phyloP scores from a whole-genome alignment of 495 filamentous ascomycete genomes.

The Tuber brumale region DNA sequence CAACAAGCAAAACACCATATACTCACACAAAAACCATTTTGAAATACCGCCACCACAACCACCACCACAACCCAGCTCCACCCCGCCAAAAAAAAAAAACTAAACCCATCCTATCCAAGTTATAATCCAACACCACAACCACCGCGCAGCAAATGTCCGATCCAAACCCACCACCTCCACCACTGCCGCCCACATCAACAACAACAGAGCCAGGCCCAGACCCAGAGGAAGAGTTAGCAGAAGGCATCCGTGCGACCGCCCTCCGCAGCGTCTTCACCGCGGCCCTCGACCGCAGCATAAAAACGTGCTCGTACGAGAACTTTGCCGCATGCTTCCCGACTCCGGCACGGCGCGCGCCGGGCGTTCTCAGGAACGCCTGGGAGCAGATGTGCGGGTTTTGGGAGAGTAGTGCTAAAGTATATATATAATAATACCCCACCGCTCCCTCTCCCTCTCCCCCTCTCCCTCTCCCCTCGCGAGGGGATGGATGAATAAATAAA shows the following conservation, averaged over 20 bases:
- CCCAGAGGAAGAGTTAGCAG: conserved; percentile 4
- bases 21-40: neutral
- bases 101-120: too few species aligned
- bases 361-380: conserved; percentile 61
- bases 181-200: neutral
- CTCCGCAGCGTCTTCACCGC: conserved; percentile 26
- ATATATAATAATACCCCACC: neutral
- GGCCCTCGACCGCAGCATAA: conserved; percentile 27
- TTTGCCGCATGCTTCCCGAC: conserved; percentile 88
- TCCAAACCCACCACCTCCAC: neutral
- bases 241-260: conserved; percentile 24
- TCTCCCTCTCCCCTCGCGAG: neutral
- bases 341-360: conserved; percentile 62
- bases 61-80: neutral
- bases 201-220: neutral
- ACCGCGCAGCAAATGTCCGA: neutral
- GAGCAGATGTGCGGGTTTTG: conserved; percentile 61
- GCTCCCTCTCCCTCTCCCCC: conserved; percentile 7
- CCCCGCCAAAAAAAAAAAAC: neutral
- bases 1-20: neutral
- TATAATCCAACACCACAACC: neutral
- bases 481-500: neutral
- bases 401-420: conserved; percentile 53
- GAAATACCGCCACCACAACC: neutral
- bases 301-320: conserved; percentile 64